These are phyloP conservation scores for Colletotrichum trifolii DNA, from an alignment of 2,329 filamentous ascomycete species.

Conservation along the genomic window DNA sequence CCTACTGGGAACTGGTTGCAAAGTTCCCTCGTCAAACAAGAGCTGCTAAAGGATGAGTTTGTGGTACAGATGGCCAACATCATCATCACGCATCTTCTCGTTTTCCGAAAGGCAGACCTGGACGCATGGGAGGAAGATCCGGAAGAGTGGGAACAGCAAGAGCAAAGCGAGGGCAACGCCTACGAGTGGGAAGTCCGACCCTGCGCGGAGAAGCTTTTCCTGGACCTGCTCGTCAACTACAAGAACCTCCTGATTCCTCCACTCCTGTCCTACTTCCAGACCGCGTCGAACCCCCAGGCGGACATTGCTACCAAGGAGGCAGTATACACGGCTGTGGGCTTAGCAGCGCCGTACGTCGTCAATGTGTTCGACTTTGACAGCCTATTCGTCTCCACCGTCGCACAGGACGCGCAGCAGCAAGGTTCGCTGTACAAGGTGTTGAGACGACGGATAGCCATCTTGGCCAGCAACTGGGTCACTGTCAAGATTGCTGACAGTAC, in stretches of 20 bases:
- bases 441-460: slow-evolving; percentile 86
- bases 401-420: slow-evolving; percentile 78
- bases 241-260: slow-evolving; percentile 84
- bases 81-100: slow-evolving; percentile 87
- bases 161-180: slow-evolving; percentile 84
- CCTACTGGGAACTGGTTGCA: slow-evolving; percentile 87
- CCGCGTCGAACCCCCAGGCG: slow-evolving; percentile 72
- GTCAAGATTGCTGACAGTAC: slow-evolving; percentile 78
- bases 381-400: slow-evolving; percentile 80
- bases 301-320: slow-evolving; percentile 91
- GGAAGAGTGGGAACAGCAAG: slow-evolving; percentile 93
- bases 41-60: slow-evolving; percentile 81
- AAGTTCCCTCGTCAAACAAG: slow-evolving; percentile 77
- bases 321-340: slow-evolving; percentile 91
- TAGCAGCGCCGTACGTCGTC: slow-evolving; percentile 82
- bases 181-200: slow-evolving; percentile 94
- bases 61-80: slow-evolving; percentile 85
- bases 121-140: slow-evolving; percentile 94
- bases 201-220: slow-evolving; percentile 92
- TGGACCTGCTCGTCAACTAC: slow-evolving; percentile 90
- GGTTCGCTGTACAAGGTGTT: slow-evolving; percentile 79
- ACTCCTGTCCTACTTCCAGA: slow-evolving; percentile 84
- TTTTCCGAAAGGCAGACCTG: slow-evolving; percentile 86
- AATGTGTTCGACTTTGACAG: slow-evolving; percentile 84
- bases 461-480: slow-evolving; percentile 90